Conservation (phyloP, 2,329 filamentous ascomycete species). For the Alternaria sp. region DNA sequence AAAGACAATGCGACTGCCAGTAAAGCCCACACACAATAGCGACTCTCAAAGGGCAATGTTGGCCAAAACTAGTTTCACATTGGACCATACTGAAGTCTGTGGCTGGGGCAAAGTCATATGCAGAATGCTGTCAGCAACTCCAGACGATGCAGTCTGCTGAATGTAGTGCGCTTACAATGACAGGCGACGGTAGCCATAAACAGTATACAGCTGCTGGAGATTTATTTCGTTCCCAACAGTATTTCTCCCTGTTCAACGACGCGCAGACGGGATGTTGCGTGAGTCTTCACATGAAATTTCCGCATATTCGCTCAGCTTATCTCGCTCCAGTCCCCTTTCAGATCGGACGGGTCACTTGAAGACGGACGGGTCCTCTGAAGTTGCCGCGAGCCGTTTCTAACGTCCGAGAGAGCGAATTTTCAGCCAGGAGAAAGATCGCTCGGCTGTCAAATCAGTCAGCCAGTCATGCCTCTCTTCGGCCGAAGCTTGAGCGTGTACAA, state of each 20-base stretch:
- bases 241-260: background rate
- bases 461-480: constrained; percentile 25
- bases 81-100: constrained; percentile 4
- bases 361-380: constrained; percentile 14
- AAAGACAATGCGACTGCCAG: background rate
- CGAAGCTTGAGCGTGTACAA: constrained; percentile 23
- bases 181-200: background rate
- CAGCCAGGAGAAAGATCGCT: constrained; percentile 18
- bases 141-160: constrained; percentile 24
- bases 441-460: constrained; percentile 14
- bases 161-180: constrained; percentile 15
- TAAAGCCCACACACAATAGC: background rate
- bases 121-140: constrained; percentile 28
- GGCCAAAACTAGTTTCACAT: background rate
- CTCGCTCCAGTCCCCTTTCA: constrained; percentile 14
- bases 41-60: background rate
- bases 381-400: constrained; percentile 32
- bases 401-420: constrained; percentile 13
- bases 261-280: constrained; percentile 1
- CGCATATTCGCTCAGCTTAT: background rate
- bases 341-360: constrained; percentile 13
- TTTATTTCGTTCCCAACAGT: background rate
- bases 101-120: constrained; percentile 20
- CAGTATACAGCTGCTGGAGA: background rate
- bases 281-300: background rate